Base-by-base conservation (phyloP, 306 rosid genomes). In the Quercus dentata region DNA sequence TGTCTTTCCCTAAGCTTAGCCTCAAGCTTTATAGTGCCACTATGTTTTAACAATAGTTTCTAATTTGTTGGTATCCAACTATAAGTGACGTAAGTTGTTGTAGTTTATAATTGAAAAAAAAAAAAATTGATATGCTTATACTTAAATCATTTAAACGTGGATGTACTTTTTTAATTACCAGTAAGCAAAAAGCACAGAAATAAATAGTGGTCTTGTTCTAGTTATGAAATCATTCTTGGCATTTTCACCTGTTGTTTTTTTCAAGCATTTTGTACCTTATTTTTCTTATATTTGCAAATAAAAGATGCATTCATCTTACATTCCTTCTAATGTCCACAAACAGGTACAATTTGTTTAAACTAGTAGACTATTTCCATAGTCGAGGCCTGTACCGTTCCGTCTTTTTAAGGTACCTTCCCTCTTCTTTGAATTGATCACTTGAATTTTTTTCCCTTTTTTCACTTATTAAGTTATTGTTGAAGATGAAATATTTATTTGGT, bases 301-400 rank as follows among this genome's bases (percentile, higher is more conserved):
- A 54, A 76, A 72, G 41, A 23, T 49, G 61, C 35, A 23, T 46
- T 80, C 74, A 57, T 65, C 77, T 73, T 56, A 30, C 20, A 68
- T 81, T 80, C 30, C 54, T 83, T 79, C 77, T 77, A 80, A 56
- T 74, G 49, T 74, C 59, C 73, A 35, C 74, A 86, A 80, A 75
- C 93, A 95, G 99, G 94, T 95, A 95, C 81, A 95, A 95, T 86
- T 85, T 95, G 84, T 69, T 86, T 41, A 88, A 86, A 56, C 78
- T 95, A 23, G 52, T 91, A 18, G 98, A 91, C 76, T 83, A 95
- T 81, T 95, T 95, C 83, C 89, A 92, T 64, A 78, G 82, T 76
- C 87, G 99, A 82, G 99, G 99, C 80, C 91, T 95, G 8, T 92
- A 86, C 83, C 97, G 97, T 51, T 89, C 97, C 67, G 59, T 95